Evolutionary conservation across 257 asterid genomes (phyloP), one percentile per base, ranked within the genome.

Genomic region (Haberlea rhodopensis): DNA sequence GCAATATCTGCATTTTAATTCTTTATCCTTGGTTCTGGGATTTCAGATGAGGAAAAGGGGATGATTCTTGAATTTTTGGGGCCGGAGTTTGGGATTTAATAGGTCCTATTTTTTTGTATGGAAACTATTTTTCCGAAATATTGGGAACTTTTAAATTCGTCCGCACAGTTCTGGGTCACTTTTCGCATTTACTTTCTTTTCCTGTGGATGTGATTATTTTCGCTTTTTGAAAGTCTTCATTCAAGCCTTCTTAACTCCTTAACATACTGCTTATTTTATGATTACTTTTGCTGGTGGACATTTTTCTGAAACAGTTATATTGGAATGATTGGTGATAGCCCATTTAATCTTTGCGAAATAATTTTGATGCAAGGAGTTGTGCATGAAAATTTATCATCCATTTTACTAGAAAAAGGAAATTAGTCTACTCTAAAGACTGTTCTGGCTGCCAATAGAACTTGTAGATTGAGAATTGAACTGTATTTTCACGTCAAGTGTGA

Each of bases 391-490:
- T n/a, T n/a, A n/a, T n/a, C n/a, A n/a, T n/a, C n/a, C n/a, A n/a
- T n/a, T n/a, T n/a, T n/a, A n/a, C n/a, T n/a, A n/a, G n/a, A n/a
- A n/a, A n/a, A n/a, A n/a, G n/a, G n/a, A n/a, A 16, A 15, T 0
- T 11, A 0, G 2, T 18, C 45, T 55, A 29, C 60, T 34, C 5
- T 34, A 24, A n/a, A 54, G 27, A 4, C 10, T 48, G 43, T 13
- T 57, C 51, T 40, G 24, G 52, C 29, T 52, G 66, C 32, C 31
- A 71, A 74, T 71, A 79, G 57, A 60, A 71, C 63, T 20, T 73
- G 37, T 64, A 66, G 68, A 72, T 61, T 58, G 53, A 62, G 76
- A 34, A 69, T 58, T n/a, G 64, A 65, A 27, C 24, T 73, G 34
- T 70, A 63, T 51, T 69, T 69, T 60, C 59, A 46, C 52, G 60